Conservation (phyloP, 257 asterid species). For the Forsythia viridissima region DNA sequence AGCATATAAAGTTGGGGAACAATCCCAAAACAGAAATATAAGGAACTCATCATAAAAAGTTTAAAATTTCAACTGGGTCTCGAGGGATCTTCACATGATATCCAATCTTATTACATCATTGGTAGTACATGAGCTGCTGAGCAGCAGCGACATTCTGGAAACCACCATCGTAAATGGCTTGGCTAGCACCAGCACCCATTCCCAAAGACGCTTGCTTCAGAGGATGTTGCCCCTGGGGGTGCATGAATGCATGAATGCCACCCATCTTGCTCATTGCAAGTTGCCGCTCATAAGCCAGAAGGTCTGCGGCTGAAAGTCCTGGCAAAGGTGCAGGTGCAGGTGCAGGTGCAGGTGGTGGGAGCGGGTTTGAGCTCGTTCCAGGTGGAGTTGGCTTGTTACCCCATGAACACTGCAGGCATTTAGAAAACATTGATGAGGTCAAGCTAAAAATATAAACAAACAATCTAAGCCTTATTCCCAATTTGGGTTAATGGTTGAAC, state of each 20-base stretch:
- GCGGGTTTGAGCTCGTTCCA: slow-evolving; percentile 6
- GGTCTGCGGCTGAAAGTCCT: not conserved
- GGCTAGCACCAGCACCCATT: slow-evolving; percentile 43
- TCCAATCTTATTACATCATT: slow-evolving; percentile 9
- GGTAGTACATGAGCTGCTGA: slow-evolving; percentile 32
- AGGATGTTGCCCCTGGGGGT: slow-evolving; percentile 42
- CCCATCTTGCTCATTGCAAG: not conserved
- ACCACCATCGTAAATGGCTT: slow-evolving; percentile 31
- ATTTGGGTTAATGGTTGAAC: no score
- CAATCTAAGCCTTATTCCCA: not conserved
- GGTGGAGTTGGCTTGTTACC: slow-evolving; percentile 10
- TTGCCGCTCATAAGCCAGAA: slow-evolving; percentile 4
- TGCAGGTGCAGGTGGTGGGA: slow-evolving; percentile 1
- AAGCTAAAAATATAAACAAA: not conserved
- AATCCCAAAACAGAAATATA: slow-evolving; percentile 1
- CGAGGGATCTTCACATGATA: not conserved
- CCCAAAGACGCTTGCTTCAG: slow-evolving; percentile 45
- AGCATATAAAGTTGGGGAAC: slow-evolving; percentile 10
- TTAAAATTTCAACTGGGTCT: not conserved
- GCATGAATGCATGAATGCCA: slow-evolving; percentile 30
- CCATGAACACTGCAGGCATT: not conserved
- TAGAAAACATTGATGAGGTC: not conserved
- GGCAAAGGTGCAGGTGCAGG: not conserved
- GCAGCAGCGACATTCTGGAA: slow-evolving; percentile 29
- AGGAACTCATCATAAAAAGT: not conserved